Conservation (phyloP, 768 basidiomycete species). For the Kwoniella dendrophila region DNA sequence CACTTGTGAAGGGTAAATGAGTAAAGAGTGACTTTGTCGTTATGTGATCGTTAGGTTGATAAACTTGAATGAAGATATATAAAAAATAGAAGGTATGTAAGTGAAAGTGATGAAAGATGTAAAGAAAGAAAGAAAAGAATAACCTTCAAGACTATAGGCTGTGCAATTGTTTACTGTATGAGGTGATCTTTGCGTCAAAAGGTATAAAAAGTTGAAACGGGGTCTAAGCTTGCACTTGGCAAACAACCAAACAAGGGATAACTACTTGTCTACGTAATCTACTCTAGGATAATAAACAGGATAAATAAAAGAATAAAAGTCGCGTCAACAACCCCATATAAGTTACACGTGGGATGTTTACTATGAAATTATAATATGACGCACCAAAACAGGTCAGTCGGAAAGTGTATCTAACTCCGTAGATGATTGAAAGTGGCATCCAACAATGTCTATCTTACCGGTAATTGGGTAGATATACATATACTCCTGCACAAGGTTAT, state of each 20-base stretch:
- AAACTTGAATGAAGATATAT: neutral
- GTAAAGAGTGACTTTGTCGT: neutral
- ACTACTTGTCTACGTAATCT: neutral
- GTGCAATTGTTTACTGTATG: too few species aligned
- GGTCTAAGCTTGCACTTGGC: slow-evolving; percentile 3
- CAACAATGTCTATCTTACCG: too few species aligned
- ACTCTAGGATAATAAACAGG: too few species aligned
- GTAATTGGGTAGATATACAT: too few species aligned
- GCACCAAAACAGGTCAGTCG: too few species aligned
- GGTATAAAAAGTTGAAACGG: neutral
- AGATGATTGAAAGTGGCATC: neutral
- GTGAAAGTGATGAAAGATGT: slow-evolving; percentile 3
- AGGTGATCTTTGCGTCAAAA: neutral
- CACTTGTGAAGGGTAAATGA: neutral
- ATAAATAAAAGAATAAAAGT: neutral
- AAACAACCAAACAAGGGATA: neutral
- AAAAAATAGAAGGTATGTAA: slow-evolving; percentile 3
- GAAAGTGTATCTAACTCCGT: slow-evolving; percentile 3
- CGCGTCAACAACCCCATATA: neutral
- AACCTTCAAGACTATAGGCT: too few species aligned
- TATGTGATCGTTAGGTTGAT: neutral
- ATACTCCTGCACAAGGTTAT: too few species aligned
- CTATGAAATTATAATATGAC: neutral
- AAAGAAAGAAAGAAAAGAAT: too few species aligned
- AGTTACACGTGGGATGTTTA: neutral